phyloP scores from a whole-genome alignment of 495 filamentous ascomycete genomes.

The Hypoxylon trugodes region DNA sequence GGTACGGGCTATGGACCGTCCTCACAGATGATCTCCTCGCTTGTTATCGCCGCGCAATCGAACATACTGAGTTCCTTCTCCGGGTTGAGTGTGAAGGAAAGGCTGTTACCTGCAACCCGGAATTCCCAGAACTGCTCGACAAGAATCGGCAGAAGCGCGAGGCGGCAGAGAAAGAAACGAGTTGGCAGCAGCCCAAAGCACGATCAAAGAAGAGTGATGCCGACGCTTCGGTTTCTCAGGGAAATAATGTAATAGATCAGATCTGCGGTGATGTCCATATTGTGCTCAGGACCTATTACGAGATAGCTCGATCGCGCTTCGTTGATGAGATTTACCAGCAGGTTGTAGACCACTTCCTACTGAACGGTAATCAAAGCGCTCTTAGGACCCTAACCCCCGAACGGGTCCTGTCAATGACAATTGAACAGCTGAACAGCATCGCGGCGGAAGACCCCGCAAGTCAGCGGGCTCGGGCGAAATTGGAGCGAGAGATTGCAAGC shows the following conservation, averaged over 20 bases:
- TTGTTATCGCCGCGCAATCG: constrained; percentile 52
- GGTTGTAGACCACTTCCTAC: constrained; percentile 46
- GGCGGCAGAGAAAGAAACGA: no score
- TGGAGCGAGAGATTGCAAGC: constrained; percentile 26
- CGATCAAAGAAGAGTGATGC: constrained; percentile 19
- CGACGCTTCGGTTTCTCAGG: constrained; percentile 35
- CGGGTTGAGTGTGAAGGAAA: constrained; percentile 54
- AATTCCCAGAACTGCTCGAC: constrained; percentile 45
- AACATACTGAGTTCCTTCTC: constrained; percentile 56
- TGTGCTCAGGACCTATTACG: constrained; percentile 65
- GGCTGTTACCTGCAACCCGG: constrained; percentile 59
- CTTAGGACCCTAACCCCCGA: constrained; percentile 41
- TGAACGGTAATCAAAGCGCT: constrained; percentile 42
- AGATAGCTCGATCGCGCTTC: constrained; percentile 62
- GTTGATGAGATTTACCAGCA: constrained; percentile 58
- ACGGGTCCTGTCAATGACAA: constrained; percentile 39
- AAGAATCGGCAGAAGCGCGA: neutral
- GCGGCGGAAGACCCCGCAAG: constrained; percentile 45
- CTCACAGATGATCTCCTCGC: constrained; percentile 51
- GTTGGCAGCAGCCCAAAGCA: no score
- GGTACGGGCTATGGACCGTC: constrained; percentile 38
- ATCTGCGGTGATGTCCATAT: constrained; percentile 62
- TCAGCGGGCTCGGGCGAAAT: constrained; percentile 32
- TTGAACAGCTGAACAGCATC: constrained; percentile 48
- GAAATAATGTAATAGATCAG: constrained; percentile 48